Conservation (phyloP, 139 green algal genomes). For the Chlamydomonas schloesseri region DNA sequence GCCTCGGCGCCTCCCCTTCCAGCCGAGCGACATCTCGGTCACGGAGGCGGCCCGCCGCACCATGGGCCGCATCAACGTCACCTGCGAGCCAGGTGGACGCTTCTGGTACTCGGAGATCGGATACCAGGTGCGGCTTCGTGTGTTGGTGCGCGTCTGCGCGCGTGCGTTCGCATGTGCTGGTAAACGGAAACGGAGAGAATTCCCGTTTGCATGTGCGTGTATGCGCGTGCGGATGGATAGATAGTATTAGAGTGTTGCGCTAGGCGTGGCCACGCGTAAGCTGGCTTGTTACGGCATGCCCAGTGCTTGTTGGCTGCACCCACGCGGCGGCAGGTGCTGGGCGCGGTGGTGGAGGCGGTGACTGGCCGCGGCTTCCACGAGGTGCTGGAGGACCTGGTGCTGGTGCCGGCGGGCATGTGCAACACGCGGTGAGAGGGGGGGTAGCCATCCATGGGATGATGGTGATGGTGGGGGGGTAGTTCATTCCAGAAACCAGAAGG, state of each 20-base stretch:
- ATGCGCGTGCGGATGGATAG: too few relatives aligned
- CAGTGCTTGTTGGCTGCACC: too few relatives aligned
- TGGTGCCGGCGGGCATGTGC: not conserved
- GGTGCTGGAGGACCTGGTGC: slow-evolving; percentile 1
- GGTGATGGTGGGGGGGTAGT: too few relatives aligned
- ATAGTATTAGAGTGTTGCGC: too few relatives aligned
- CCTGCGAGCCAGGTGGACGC: not conserved
- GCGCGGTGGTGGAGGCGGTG: not conserved
- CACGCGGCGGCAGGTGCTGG: not conserved
- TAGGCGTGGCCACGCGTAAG: too few relatives aligned
- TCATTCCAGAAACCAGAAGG: too few relatives aligned
- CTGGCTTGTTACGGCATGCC: too few relatives aligned
- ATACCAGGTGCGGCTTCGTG: slow-evolving; percentile 7
- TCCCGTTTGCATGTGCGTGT: too few relatives aligned
- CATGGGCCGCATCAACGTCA: not conserved
- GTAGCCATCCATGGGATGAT: too few relatives aligned
- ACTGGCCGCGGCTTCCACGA: not conserved
- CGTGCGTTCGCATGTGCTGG: not conserved
- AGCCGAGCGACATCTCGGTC: not conserved
- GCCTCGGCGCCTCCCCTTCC: not conserved
- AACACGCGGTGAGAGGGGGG: not conserved
- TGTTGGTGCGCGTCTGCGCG: too few relatives aligned
- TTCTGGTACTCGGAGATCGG: slow-evolving; percentile 9
- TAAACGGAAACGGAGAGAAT: too few relatives aligned
- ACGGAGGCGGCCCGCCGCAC: not conserved